A percentile compares a stretch with the other conserved stretches of the same genome.
phyloP scores from a whole-genome alignment of 352 stramenopile species.

The Phytophthora boehmeriae region DNA sequence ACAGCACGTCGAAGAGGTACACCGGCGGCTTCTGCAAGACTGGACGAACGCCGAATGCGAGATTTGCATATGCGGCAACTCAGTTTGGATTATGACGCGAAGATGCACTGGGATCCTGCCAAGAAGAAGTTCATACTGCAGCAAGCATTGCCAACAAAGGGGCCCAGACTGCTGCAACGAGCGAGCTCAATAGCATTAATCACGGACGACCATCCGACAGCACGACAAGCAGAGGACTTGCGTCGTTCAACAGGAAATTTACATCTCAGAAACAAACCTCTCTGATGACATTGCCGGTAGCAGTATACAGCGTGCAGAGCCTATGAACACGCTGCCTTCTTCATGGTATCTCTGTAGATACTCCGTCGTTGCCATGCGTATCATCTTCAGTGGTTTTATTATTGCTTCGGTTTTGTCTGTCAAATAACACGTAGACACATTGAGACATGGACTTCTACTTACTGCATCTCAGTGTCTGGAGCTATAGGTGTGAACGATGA shows the following conservation, averaged over 20 bases:
- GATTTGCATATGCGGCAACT: constrained; percentile 45
- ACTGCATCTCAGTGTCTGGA: constrained; percentile 37
- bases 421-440: constrained; percentile 22
- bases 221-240: too few species aligned
- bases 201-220: not conserved
- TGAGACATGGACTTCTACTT: constrained; percentile 19
- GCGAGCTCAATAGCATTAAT: not conserved
- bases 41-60: constrained; percentile 26
- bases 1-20: constrained; percentile 17
- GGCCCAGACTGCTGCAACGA: constrained; percentile 4
- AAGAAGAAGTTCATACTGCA: constrained; percentile 37
- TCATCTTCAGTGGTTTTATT: constrained; percentile 27
- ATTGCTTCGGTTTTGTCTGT: constrained; percentile 18
- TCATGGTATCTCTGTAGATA: constrained; percentile 1
- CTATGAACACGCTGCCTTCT: too few species aligned
- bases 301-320: too few species aligned
- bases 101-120: constrained; percentile 48
- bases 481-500: constrained; percentile 27
- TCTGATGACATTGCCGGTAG: too few species aligned
- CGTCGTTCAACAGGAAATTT: too few species aligned
- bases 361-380: constrained; percentile 1
- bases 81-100: constrained; percentile 35
- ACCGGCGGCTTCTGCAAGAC: constrained; percentile 16
- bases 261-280: too few species aligned
- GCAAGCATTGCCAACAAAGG: not conserved